phyloP scores from a whole-genome alignment of 1,139 yeast species.

The Kodamaea arcana region DNA sequence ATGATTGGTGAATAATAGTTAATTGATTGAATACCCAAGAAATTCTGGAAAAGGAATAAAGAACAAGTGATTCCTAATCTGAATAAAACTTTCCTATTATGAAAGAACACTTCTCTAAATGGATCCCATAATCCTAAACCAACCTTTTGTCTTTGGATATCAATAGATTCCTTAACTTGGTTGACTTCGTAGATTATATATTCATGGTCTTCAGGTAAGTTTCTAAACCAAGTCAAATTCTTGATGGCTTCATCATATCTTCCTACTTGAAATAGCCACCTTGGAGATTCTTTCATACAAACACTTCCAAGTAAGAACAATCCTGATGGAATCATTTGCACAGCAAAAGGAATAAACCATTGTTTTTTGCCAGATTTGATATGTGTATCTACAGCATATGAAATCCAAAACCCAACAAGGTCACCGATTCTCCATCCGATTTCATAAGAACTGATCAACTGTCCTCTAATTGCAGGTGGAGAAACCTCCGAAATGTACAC shows the following conservation, averaged over 20 bases:
- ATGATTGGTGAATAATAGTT: constrained; percentile 44
- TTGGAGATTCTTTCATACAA: constrained; percentile 36
- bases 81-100: constrained; percentile 24
- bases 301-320: constrained; percentile 34
- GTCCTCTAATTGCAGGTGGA: constrained; percentile 41
- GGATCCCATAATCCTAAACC: constrained; percentile 41
- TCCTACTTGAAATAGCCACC: constrained; percentile 39
- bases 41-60: constrained; percentile 40
- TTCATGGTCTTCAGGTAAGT: constrained; percentile 34
- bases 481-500: constrained; percentile 39
- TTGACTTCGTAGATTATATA: constrained; percentile 34
- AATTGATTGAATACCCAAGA: constrained; percentile 44
- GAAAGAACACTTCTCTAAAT: constrained; percentile 30
- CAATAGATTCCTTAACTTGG: constrained; percentile 22
- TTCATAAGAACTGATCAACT: constrained; percentile 36
- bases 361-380: constrained; percentile 27
- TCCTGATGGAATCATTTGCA: constrained; percentile 41
- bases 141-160: constrained; percentile 24
- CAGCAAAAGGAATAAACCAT: constrained; percentile 44
- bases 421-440: constrained; percentile 45
- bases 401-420: constrained; percentile 43
- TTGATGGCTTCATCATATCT: constrained; percentile 31
- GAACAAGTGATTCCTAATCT: constrained; percentile 31
- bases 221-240: constrained; percentile 37
- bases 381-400: constrained; percentile 35